Evolutionary conservation across 163 green algal genomes (phyloP), one percentile per base, ranked within the genome.

Genomic region (Trebouxia gelatinosa): DNA sequence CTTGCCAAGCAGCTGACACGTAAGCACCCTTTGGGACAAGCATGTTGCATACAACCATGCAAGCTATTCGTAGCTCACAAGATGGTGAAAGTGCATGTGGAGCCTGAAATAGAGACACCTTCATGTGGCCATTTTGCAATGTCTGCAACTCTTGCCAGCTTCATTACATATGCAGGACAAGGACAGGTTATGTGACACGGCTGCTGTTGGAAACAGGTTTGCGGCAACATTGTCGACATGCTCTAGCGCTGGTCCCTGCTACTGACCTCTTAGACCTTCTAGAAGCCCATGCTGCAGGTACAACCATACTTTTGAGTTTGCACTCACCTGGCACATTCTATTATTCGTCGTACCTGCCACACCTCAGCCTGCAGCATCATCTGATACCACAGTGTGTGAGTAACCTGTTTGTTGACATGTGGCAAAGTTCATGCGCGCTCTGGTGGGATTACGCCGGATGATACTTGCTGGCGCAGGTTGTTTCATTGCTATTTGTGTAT

Each of bases 141-240:
- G 1, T 35, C 4, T 32, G 5, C 9, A 66, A 19, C 9, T 32
- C 13, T 19, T 28, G 19, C 11, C 32, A 29, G 32, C 6, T 32
- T 70, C 26, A 28, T 40, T 39, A 32, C 38, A 58, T 57, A 38
- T 76, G 29, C 43, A 76, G 68, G 43, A 17, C 62, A 28, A 28
- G 68, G n/a, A 62, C 68, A 43, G 68, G 68, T 3, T 76, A 62
- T 62, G 29, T 76, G 28, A 62, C 68, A 28, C 29, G 68, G 29
- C 43, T 76, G 43, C 40, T 62, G 68, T 43, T 76, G 40, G 68
- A 76, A 29, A 29, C 39, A 2, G 43, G 68, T 6, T 29, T 76
- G 68, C 43, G 68, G 29, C 43, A 62, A 43, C 68, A 61, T 2
- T 62, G 68, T 43, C 39, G 68, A 6, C 40, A 62, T 32, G n/a